These are phyloP conservation scores for Helianthus annuus DNA, from an alignment of 129 eudicot species.

Conservation along the genomic window HanXRQr2.0-SUNRISE NC_035443.2:177631073-177631572, in stretches of 20 bases:
- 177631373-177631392: constrained; percentile 67
- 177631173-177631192: too few relatives aligned
- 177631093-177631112: neutral
- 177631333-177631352: neutral
- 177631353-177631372: constrained; percentile 50
- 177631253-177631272: neutral
- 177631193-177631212: too few relatives aligned
- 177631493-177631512: constrained; percentile 61
- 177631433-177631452: constrained; percentile 56
- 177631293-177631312: neutral
- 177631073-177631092: neutral
- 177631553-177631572: constrained; percentile 69
- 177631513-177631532: constrained; percentile 44
- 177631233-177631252: neutral
- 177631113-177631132: neutral
- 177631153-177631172: neutral
- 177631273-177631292: too few relatives aligned
- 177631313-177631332: neutral
- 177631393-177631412: constrained; percentile 58
- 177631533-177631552: constrained; percentile 66
- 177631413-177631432: constrained; percentile 50
- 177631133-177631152: neutral
- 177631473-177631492: constrained; percentile 63
- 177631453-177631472: constrained; percentile 61
- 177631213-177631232: neutral